phyloP scores from a whole-genome alignment of 139 green algal species.

The Micractinium conductrix region DNA sequence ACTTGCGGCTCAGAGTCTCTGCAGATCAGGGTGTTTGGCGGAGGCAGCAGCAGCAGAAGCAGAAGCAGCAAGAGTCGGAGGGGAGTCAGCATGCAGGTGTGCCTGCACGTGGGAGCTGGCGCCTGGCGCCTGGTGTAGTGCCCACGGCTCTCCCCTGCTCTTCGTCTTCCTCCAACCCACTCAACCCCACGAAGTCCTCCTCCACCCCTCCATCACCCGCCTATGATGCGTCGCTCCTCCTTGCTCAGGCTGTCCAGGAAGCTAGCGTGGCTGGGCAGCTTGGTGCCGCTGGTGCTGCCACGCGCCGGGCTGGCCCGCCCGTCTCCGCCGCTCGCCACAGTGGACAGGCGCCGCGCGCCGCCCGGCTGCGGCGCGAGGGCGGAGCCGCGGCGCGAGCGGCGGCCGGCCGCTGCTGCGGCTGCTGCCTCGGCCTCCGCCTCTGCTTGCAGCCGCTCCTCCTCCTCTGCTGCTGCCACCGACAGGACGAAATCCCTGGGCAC shows the following conservation, averaged over 20 bases:
- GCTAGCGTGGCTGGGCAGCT: conserved; percentile 11
- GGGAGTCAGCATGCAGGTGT: too few relatives aligned
- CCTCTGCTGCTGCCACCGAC: conserved; percentile 29
- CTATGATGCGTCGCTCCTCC: conserved; percentile 25
- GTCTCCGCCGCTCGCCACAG: too few relatives aligned
- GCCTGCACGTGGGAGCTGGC: too few relatives aligned
- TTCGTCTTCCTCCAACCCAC: too few relatives aligned
- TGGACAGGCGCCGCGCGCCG: too few relatives aligned
- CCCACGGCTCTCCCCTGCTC: too few relatives aligned
- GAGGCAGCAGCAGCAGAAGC: too few relatives aligned
- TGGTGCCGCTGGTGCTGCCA: background rate
- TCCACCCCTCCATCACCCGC: background rate
- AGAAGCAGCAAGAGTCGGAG: too few relatives aligned
- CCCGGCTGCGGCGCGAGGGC: background rate
- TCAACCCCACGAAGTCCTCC: background rate
- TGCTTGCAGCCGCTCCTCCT: conserved; percentile 14
- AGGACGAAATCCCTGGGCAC: conserved; percentile 36
- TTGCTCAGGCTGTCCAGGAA: conserved; percentile 19
- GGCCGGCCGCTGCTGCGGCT: background rate
- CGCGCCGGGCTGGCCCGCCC: too few relatives aligned
- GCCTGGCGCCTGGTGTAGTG: too few relatives aligned
- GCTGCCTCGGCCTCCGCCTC: conserved; percentile 13
- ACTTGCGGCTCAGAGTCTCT: conserved; percentile 26
- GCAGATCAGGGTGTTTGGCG: too few relatives aligned
- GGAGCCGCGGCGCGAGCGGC: background rate